Base-by-base conservation (phyloP, 1,284 basidiomycete genomes). In the Kwoniella shivajii region DNA sequence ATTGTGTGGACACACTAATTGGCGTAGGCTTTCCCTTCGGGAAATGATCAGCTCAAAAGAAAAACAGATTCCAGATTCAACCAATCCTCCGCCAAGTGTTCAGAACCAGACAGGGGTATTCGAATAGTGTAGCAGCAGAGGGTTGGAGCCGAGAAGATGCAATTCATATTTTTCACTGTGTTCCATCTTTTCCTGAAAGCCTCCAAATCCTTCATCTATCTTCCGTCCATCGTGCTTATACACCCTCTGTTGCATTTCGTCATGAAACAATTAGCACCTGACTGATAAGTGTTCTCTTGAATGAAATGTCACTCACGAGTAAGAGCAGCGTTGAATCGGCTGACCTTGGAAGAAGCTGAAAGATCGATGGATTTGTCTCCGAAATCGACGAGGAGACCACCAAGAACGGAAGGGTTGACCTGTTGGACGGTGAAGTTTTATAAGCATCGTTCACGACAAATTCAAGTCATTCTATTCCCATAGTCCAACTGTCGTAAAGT, bases 291-390 rank as follows among this genome's bases (percentile, higher is more conserved):
- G 16, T 30, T 16, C 11, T 43, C 24, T 18, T 27, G 26, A 37
- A 29, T 41, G 9, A 41, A 26, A 20, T 20, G n/a, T 43, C 11
- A 51, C 49, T 51, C 49, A 51, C 49, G 86, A 74, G 88, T 83
- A 52, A 98, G 84, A 71, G 90, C 84, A 66, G 85, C 84, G 84
- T 97, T 98, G 77, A 97, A 86, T 81, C 93, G 93, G 79, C 88
- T 95, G 73, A 99, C 92, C 59, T 91, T 89, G 60, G 89, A 90
- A 51, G 88, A 87, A 53, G 96, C 94, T 69, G 90, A 92, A 64
- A 98, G 84, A 81, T 99, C 96, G 63, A 76, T 89, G 55, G 91
- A 93, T 84, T 94, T 94, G 83, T 98, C 95, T 66, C 92, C 96
- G 77, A 99, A 94, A 82, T 99, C 95, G 54, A 99, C 89, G 57